These are phyloP conservation scores for Nyssa sinensis DNA, from an alignment of 148 eudicot genomes.

Conservation along the genomic window DNA sequence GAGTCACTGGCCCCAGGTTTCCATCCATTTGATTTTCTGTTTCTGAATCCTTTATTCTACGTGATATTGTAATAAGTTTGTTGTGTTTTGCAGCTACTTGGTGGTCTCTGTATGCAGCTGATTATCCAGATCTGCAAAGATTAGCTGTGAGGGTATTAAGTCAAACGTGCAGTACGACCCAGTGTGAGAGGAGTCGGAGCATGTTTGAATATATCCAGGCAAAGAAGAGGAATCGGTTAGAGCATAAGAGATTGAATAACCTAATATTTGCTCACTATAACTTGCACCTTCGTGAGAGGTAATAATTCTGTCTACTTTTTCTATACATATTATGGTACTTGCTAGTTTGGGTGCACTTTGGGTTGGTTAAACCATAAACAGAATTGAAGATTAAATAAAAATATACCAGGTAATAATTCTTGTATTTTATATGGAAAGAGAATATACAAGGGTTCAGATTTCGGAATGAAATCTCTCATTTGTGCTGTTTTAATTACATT, in stretches of 20 bases:
- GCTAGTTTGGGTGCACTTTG: too few species aligned
- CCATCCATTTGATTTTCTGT: background rate
- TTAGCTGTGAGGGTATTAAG: constrained; percentile 17
- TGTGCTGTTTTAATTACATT: too few species aligned
- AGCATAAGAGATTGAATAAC: constrained; percentile 16
- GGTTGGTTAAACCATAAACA: background rate
- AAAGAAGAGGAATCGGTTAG: constrained; percentile 21
- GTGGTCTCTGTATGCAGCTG: constrained; percentile 22
- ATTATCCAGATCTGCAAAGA: constrained; percentile 19
- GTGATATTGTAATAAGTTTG: background rate
- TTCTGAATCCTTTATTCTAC: background rate
- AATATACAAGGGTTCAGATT: too few species aligned
- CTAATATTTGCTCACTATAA: constrained; percentile 20
- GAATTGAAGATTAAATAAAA: background rate
- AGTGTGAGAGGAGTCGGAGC: constrained; percentile 12
- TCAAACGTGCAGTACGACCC: constrained; percentile 12
- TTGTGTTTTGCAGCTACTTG: constrained; percentile 17
- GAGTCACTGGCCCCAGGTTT: constrained; percentile 25
- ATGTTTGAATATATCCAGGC: constrained; percentile 18
- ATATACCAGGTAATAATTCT: too few species aligned
- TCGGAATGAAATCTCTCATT: too few species aligned
- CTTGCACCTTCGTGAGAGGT: constrained; percentile 19
- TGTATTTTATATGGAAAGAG: too few species aligned
- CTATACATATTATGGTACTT: background rate
- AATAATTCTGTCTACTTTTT: background rate